Conservation (phyloP, 805 yeast genomes). For the Suhomyces sp. region DNA sequence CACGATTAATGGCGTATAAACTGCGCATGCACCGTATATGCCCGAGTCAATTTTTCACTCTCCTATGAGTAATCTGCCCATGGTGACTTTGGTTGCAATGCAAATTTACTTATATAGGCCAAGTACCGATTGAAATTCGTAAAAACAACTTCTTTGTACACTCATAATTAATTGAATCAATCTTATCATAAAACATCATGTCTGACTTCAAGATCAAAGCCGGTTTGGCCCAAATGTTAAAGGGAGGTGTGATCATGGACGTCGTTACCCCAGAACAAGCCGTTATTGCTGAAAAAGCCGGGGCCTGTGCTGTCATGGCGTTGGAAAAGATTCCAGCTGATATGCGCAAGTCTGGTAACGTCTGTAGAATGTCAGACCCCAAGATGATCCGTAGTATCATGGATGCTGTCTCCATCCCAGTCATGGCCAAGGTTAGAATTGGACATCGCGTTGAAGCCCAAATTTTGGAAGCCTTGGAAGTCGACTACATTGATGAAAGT, state of each 20-base stretch:
- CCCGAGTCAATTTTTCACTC: slow-evolving; percentile 5
- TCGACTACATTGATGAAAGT: slow-evolving; percentile 81
- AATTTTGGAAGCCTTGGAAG: slow-evolving; percentile 65
- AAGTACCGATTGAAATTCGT: too few species aligned
- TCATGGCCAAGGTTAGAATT: slow-evolving; percentile 84
- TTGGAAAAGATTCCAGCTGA: slow-evolving; percentile 83
- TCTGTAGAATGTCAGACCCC: slow-evolving; percentile 86
- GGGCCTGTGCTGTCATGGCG: slow-evolving; percentile 91
- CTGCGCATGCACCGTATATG: too few species aligned
- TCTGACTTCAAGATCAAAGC: slow-evolving; percentile 57
- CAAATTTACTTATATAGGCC: too few species aligned
- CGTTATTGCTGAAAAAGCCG: slow-evolving; percentile 73
- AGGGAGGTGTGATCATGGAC: slow-evolving; percentile 74
- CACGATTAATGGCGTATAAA: too few species aligned
- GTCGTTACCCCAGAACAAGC: slow-evolving; percentile 84
- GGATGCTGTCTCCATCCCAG: slow-evolving; percentile 69
- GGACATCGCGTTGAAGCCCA: slow-evolving; percentile 85
- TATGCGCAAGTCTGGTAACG: slow-evolving; percentile 78
- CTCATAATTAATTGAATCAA: too few species aligned
- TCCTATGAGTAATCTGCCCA: too few species aligned
- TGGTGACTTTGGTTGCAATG: too few species aligned
- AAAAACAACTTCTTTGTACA: too few species aligned
- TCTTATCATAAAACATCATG: slow-evolving; percentile 12
- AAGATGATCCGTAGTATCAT: slow-evolving; percentile 72
- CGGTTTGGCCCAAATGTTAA: slow-evolving; percentile 84